Evolutionary conservation across 2,329 filamentous ascomycete species (phyloP).

Genomic region (Camillea tinctor): DNA sequence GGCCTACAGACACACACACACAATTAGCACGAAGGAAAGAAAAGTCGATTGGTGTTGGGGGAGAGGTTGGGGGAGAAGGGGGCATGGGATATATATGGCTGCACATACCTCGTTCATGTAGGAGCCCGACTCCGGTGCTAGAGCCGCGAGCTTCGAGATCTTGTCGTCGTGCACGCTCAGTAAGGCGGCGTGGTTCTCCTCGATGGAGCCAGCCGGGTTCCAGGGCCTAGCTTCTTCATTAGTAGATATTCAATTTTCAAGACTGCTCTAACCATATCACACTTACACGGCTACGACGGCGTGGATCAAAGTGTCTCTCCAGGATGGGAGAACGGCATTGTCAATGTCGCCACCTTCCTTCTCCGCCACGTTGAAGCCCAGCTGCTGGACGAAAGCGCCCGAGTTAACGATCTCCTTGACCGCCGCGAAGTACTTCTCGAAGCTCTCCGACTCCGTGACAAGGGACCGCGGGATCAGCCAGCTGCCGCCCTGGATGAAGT

Average conservation of each 20-base stretch:
- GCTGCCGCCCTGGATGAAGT: conserved; percentile 4
- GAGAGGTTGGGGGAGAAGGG: neutral
- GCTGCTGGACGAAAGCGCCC: conserved; percentile 34
- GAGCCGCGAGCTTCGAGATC: conserved; percentile 33
- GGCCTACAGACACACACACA: neutral
- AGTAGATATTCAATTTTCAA: neutral
- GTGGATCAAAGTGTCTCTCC: conserved; percentile 36
- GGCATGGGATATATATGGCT: neutral
- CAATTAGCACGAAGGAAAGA: too few species aligned
- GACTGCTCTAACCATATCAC: too few species aligned
- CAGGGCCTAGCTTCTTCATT: conserved; percentile 24
- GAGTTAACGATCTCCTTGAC: conserved; percentile 33
- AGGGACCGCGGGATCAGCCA: conserved; percentile 6
- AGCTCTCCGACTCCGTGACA: neutral
- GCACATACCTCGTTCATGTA: conserved; percentile 50
- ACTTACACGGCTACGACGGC: conserved; percentile 26
- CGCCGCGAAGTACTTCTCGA: conserved; percentile 1
- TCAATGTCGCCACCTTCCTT: conserved; percentile 15
- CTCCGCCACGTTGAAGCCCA: conserved; percentile 30
- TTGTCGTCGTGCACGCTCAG: conserved; percentile 32
- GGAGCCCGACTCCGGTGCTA: conserved; percentile 41
- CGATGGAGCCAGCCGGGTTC: conserved; percentile 31
- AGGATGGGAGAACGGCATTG: conserved; percentile 40
- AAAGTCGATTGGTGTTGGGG: neutral
- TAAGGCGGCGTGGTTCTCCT: conserved; percentile 28